A percentile compares a stretch with the other conserved stretches of the same genome.
phyloP scores from a whole-genome alignment of 2,329 filamentous ascomycete species.

The Beauveria asiatica region DNA sequence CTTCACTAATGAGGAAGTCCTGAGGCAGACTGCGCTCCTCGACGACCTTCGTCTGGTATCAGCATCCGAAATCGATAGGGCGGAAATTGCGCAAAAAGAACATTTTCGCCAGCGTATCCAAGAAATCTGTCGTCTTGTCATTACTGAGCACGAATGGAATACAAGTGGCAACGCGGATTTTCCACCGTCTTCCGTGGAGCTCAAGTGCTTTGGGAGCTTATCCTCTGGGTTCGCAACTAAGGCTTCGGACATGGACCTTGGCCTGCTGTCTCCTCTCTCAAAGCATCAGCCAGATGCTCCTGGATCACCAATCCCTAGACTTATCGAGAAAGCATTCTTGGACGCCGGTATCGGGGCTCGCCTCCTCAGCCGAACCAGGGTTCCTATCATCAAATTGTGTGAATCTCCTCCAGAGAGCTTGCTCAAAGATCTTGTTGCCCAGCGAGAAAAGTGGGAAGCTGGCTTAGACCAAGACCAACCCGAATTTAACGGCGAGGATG shows the following conservation, averaged over 20 bases:
- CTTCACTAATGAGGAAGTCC: slow-evolving; percentile 37
- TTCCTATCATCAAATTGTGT: slow-evolving; percentile 84
- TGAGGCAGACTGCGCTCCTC: slow-evolving; percentile 39
- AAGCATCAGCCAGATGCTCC: slow-evolving; percentile 41
- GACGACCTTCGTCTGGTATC: slow-evolving; percentile 41
- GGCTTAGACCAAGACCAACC: slow-evolving; percentile 35
- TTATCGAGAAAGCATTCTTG: slow-evolving; percentile 68
- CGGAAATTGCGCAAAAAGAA: slow-evolving; percentile 64
- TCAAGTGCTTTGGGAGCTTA: slow-evolving; percentile 76
- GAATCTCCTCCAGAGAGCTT: slow-evolving; percentile 57
- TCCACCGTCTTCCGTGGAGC: slow-evolving; percentile 47
- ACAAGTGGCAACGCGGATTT: slow-evolving; percentile 36
- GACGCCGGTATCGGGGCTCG: slow-evolving; percentile 66
- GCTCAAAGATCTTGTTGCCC: slow-evolving; percentile 50
- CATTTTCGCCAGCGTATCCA: slow-evolving; percentile 58
- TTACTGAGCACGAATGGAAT: slow-evolving; percentile 43
- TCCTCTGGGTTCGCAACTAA: slow-evolving; percentile 79
- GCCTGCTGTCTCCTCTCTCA: slow-evolving; percentile 60
- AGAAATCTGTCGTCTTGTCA: slow-evolving; percentile 50
- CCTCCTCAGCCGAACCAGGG: slow-evolving; percentile 67
- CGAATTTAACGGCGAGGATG: slow-evolving; percentile 28
- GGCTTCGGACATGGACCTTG: slow-evolving; percentile 86
- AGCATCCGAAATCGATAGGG: slow-evolving; percentile 51
- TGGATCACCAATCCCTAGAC: slow-evolving; percentile 57
- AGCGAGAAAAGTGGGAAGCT: slow-evolving; percentile 64